Evolutionary conservation across 192 early-diverging fungal species (phyloP), one percentile per base, ranked within the genome.

Genomic region (Paraglomus brasilianum): DNA sequence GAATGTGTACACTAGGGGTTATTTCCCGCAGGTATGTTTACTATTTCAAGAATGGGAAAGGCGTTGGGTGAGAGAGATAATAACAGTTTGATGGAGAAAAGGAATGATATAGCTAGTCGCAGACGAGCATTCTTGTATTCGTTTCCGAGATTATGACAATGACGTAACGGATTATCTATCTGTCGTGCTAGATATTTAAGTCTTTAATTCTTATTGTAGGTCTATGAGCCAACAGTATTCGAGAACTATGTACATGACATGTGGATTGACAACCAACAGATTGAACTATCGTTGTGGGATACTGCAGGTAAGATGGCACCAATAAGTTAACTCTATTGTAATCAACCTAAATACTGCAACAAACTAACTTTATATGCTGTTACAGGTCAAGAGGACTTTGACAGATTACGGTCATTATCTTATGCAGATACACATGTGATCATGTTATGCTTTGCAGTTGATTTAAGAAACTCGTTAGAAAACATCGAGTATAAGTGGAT

Each of bases 401-500:
- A 97, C 81, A 90, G 93, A 58, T 78, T 98, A 69, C 91, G 95
- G 40, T 87, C 91, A 19, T 81, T 98, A 66, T 94, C 91, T 13
- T 98, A 97, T 72, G 91, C 94, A 13, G 95, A 93, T 77, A 89
- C 94, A 14, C 86, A 96, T 81, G 92, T 95, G 43, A 91, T 98
- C 62, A 80, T 98, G 70, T 91, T 98, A 66, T 94, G 92, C 80
- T 97, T 95, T 74, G 85, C 93, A 55, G 87, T 97, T 51, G 92
- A 90, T 71, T 86, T 89, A 36, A 85, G 86, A 38, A 85, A 87
- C 67, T 90, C 89, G 47, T 87, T 92, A 61, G 91, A 93, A 24
- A 96, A 93, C 76, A 84, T 95, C 21, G 74, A 80, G 70, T 21
- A 52, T 60, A 72, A 92, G 89, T 95, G 93, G 93, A 91, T 92